Base-by-base conservation (phyloP, 2,329 filamentous ascomycete genomes). In the Pyrenophora graminea region DNA sequence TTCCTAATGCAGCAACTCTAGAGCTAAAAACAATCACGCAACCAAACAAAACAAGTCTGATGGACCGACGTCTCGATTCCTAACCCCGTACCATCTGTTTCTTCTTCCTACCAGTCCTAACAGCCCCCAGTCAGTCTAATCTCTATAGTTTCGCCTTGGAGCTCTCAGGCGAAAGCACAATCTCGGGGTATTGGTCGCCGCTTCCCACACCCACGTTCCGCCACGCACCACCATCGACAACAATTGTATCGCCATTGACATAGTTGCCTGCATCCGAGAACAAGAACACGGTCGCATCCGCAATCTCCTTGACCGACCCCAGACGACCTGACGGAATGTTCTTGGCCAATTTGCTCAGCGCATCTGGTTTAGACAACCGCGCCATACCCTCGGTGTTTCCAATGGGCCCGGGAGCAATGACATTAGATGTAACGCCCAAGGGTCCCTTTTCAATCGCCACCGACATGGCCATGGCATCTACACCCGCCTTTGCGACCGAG, bases 361-460 rank as follows among this genome's bases (percentile, higher is more conserved):
- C 59, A 6, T 72, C 71, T 19, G 47, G 33, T 48, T 69, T 74
- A 3, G 74, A 67, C 32, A 81, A 56, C 12, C 79, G 63, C 43
- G 75, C 73, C 67, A 81, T 76, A 18, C 79, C 79, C 57, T 97
- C 94, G 0, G 94, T 97, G 21, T 84, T 88, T 1, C 79, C 84
- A 61, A 99, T 96, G 0, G 89, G 89, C 1, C 94, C 94, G 0
- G 93, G 94, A 0, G 91, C 85, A 61, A 99, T 88, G 48, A 94
- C 85, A 69, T 99, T 99, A 48, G 88, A 90, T 1, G 89, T 92
- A 27, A 97, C 77, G 12, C 94, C 94, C 37, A 84, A 82, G 0
- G 94, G 94, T 0, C 93, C 93, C 69, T 94, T 94, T 74, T 99
- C 94, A 46, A 99, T 83, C 1, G 91, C 86, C 0, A 95, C 84